These are phyloP conservation scores for Mycogone perniciosa DNA, from an alignment of 2,329 filamentous ascomycete genomes.

Conservation along the genomic window DNA sequence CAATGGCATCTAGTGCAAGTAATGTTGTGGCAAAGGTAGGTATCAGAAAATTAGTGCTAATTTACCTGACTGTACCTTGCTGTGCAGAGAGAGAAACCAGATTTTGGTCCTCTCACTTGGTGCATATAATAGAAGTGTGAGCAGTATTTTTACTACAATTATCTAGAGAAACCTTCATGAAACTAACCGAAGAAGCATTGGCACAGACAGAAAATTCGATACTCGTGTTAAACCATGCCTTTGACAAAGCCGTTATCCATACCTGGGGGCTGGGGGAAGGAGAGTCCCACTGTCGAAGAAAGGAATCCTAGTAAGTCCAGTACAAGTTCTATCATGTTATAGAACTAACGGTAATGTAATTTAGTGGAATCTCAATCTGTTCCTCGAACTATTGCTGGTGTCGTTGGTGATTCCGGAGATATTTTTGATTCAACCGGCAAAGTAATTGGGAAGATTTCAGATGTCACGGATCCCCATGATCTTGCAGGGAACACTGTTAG, in stretches of 20 bases:
- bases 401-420: slow-evolving; percentile 39
- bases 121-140: too few species aligned
- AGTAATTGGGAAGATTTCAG: slow-evolving; percentile 35
- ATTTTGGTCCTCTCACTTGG: too few species aligned
- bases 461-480: slow-evolving; percentile 33
- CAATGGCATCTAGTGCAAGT: background rate
- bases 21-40: background rate
- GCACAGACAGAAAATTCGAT: background rate
- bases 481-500: slow-evolving; percentile 37
- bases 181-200: too few species aligned
- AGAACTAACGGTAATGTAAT: background rate
- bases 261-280: slow-evolving; percentile 26
- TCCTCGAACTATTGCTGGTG: slow-evolving; percentile 33
- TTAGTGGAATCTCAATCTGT: slow-evolving; percentile 26
- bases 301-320: slow-evolving; percentile 26
- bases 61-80: too few species aligned
- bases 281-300: slow-evolving; percentile 23
- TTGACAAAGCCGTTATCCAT: slow-evolving; percentile 22
- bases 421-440: slow-evolving; percentile 40
- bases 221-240: slow-evolving; percentile 15
- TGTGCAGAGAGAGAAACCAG: too few species aligned
- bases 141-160: too few species aligned
- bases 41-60: too few species aligned
- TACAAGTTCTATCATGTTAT: background rate
- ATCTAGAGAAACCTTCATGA: too few species aligned